These are phyloP conservation scores for Schwanniomyces yamadae DNA, from an alignment of 805 yeast species.

Conservation along the genomic window DNA sequence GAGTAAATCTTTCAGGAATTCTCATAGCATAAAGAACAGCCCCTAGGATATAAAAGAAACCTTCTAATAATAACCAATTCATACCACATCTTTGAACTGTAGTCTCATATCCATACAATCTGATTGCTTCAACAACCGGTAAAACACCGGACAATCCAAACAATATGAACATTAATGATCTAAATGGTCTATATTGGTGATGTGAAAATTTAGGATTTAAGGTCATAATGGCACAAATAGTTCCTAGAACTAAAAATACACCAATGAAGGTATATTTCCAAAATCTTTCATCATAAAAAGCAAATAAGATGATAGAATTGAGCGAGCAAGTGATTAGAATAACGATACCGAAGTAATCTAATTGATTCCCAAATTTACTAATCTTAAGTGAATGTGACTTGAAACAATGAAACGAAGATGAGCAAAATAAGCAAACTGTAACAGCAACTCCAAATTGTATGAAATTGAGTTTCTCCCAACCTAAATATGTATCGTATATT, in stretches of 20 bases:
- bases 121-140: constrained; percentile 61
- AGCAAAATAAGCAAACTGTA: constrained; percentile 56
- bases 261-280: constrained; percentile 39
- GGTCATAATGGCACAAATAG: constrained; percentile 61
- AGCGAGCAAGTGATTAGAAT: constrained; percentile 64
- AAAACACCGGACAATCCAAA: constrained; percentile 79
- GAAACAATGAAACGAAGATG: constrained; percentile 64
- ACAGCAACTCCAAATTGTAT: constrained; percentile 58
- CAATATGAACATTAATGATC: constrained; percentile 75
- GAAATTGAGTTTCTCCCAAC: constrained; percentile 51
- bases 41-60: constrained; percentile 71
- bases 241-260: constrained; percentile 56
- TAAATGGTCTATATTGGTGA: constrained; percentile 67
- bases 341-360: constrained; percentile 76
- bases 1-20: constrained; percentile 65
- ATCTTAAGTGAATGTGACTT: constrained; percentile 64
- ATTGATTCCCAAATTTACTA: constrained; percentile 58
- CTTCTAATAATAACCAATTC: constrained; percentile 67
- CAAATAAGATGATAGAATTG: constrained; percentile 40
- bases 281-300: constrained; percentile 43
- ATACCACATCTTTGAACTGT: constrained; percentile 54
- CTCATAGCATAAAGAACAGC: constrained; percentile 77
- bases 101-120: constrained; percentile 47
- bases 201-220: constrained; percentile 65
- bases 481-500: constrained; percentile 22